Conservation (phyloP, 257 asterid species). For the Orobanche coerulescens region DNA sequence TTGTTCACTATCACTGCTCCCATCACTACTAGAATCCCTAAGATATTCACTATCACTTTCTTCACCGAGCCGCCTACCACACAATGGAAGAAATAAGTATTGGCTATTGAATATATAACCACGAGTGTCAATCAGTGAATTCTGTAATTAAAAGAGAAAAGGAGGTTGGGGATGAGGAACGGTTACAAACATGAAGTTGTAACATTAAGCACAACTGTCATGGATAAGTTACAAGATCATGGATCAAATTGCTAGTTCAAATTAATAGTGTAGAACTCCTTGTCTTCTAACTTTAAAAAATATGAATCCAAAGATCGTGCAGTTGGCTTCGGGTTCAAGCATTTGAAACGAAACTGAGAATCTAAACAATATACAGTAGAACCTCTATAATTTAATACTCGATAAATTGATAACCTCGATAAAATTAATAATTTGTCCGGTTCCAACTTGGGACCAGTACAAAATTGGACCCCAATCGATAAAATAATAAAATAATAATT, state of each 20-base stretch:
- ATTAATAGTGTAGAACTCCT: not conserved
- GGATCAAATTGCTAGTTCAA: not conserved
- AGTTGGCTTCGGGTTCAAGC: not conserved
- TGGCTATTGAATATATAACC: not conserved
- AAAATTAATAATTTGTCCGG: too few relatives aligned
- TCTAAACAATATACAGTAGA: too few relatives aligned
- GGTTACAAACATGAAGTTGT: not conserved
- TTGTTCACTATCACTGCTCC: slow-evolving; percentile 85
- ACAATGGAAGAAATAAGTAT: slow-evolving; percentile 14
- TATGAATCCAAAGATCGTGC: not conserved
- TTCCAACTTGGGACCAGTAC: too few relatives aligned
- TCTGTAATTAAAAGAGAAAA: not conserved
- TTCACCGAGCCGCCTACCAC: slow-evolving; percentile 62
- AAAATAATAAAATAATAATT: too few relatives aligned
- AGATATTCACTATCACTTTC: slow-evolving; percentile 77
- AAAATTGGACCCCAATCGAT: too few relatives aligned
- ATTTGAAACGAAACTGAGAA: not conserved
- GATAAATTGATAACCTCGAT: too few relatives aligned
- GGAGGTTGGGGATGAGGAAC: not conserved
- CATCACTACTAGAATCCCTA: slow-evolving; percentile 86
- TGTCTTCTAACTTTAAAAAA: not conserved
- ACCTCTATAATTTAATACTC: too few relatives aligned
- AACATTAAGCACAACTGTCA: not conserved
- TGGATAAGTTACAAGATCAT: not conserved
- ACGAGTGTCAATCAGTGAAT: not conserved